Percentiles rank a stretch among this genome's conserved stretches.
Conservation (phyloP, 2,329 filamentous ascomycete genomes). For the Orbilia quercus region DNA sequence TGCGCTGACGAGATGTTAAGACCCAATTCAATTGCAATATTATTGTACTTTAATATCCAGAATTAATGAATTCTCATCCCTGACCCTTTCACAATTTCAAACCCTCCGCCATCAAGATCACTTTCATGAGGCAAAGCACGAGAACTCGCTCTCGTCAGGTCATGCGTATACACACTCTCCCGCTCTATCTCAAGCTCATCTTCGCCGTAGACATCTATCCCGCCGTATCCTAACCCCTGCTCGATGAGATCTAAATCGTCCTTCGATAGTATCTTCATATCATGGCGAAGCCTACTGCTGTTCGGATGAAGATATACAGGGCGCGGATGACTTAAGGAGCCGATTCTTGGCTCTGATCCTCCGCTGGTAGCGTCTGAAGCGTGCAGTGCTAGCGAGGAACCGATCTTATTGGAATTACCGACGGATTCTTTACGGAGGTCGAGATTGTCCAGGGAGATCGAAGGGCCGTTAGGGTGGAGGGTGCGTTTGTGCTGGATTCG, state of each 20-base stretch:
- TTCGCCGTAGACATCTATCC: constrained; percentile 12
- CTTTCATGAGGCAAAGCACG: constrained; percentile 27
- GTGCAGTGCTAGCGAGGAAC: constrained; percentile 26
- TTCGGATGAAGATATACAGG: constrained; percentile 13
- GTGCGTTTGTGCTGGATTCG: constrained; percentile 8
- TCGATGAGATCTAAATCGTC: constrained; percentile 48
- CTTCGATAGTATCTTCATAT: constrained; percentile 36
- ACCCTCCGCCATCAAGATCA: constrained; percentile 13
- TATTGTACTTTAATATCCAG: neutral
- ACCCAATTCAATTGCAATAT: no score
- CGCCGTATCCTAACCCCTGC: constrained; percentile 11
- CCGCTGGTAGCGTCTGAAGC: constrained; percentile 7
- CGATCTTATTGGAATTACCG: constrained; percentile 10
- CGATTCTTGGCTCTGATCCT: neutral
- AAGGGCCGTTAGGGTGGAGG: neutral
- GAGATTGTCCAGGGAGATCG: constrained; percentile 5
- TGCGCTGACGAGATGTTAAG: no score
- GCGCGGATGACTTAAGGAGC: neutral
- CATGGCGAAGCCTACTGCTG: neutral
- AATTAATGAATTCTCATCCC: neutral
- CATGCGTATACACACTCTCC: constrained; percentile 38
- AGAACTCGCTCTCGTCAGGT: constrained; percentile 47
- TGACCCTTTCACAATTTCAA: constrained; percentile 27
- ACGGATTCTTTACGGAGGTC: constrained; percentile 13
- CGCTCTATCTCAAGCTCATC: constrained; percentile 18